These are phyloP conservation scores for Scheffersomyces stambukii DNA, from an alignment of 1,139 yeast genomes.

Conservation along the genomic window DNA sequence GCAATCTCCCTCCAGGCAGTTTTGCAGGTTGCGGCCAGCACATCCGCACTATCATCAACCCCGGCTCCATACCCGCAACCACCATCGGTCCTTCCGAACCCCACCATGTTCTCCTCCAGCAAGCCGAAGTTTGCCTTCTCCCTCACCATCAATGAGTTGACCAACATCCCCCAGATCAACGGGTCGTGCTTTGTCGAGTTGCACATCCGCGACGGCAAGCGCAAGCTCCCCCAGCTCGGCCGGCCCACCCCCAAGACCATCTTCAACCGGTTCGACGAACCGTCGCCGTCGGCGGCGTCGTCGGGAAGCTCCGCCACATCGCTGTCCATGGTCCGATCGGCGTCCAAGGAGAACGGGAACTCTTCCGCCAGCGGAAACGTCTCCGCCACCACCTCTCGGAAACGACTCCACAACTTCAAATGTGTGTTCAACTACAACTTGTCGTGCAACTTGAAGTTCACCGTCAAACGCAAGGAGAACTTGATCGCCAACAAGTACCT, in stretches of 20 bases:
- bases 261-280: conserved; percentile 10
- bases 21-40: no score
- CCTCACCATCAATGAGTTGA: conserved; percentile 61
- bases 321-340: not conserved
- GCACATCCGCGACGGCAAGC: conserved; percentile 30
- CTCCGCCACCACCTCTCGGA: conserved; percentile 29
- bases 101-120: conserved; percentile 9
- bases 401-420: conserved; percentile 39
- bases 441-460: conserved; percentile 38
- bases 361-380: conserved; percentile 18
- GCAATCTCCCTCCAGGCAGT: no score
- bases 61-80: no score
- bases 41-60: not conserved
- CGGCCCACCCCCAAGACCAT: conserved; percentile 4
- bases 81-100: no score
- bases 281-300: conserved; percentile 1
- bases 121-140: conserved; percentile 53
- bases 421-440: conserved; percentile 37
- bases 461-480: conserved; percentile 31
- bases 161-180: conserved; percentile 76
- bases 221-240: no score
- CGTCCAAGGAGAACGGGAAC: conserved; percentile 1
- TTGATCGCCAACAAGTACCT: conserved; percentile 38
- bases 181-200: conserved; percentile 64
- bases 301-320: not conserved